Conservation (phyloP, 2,329 filamentous ascomycete genomes). For the Calonectria ilicicola region DNA sequence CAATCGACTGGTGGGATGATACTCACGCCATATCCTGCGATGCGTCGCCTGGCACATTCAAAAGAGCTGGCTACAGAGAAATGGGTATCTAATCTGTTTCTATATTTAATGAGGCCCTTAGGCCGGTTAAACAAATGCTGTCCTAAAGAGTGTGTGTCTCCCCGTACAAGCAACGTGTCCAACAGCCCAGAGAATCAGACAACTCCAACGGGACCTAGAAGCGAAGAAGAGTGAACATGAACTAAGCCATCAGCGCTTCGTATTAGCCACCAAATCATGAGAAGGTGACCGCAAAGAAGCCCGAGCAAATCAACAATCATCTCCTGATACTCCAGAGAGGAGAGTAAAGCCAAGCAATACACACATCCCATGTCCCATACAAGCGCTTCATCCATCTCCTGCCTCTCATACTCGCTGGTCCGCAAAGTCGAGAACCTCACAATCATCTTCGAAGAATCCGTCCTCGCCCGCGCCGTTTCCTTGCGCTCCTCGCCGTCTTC, state of each 20-base stretch:
- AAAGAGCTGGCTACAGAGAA: conserved; percentile 32
- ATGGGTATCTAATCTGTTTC: conserved; percentile 51
- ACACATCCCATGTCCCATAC: conserved; percentile 26
- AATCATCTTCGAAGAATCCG: conserved; percentile 93
- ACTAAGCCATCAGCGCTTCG: conserved; percentile 30
- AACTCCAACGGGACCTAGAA: conserved; percentile 39
- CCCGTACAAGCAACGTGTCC: conserved; percentile 43
- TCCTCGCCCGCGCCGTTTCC: conserved; percentile 69
- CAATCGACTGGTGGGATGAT: not conserved
- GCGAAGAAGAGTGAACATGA: conserved; percentile 36
- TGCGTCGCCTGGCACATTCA: conserved; percentile 11
- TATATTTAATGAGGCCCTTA: conserved; percentile 47
- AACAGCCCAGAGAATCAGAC: conserved; percentile 45
- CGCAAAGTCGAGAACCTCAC: conserved; percentile 90
- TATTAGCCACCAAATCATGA: conserved; percentile 23
- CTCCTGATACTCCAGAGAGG: conserved; percentile 32
- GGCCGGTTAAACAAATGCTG: conserved; percentile 37
- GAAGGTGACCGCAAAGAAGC: conserved; percentile 26
- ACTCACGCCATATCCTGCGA: conserved; percentile 14
- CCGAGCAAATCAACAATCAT: conserved; percentile 26
- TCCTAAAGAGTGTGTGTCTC: conserved; percentile 45
- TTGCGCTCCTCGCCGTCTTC: conserved; percentile 71
- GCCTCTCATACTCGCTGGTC: conserved; percentile 70
- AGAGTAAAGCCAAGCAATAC: conserved; percentile 36
- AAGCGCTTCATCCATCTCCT: conserved; percentile 14